phyloP scores from a whole-genome alignment of 306 rosid genomes.

The Castanopsis chinensis region DNA sequence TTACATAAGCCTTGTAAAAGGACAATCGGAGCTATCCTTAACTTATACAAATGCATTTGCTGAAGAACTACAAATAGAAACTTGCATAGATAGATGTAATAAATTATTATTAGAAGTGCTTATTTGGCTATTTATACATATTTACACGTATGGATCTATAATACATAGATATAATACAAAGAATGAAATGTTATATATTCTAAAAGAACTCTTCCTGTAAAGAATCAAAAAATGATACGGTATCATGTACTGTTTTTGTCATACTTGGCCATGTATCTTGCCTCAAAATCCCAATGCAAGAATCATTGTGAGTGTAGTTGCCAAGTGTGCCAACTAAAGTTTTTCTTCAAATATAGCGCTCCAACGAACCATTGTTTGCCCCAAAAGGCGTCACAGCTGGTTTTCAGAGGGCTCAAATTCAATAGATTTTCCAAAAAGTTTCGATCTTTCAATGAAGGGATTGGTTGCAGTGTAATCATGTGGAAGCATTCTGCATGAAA shows the following conservation, averaged over 20 bases:
- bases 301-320: slow-evolving; percentile 19
- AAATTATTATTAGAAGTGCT: neutral
- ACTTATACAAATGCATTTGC: neutral
- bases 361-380: slow-evolving; percentile 17
- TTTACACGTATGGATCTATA: slow-evolving; percentile 28
- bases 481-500: slow-evolving; percentile 17
- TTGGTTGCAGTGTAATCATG: neutral
- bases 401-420: slow-evolving; percentile 32
- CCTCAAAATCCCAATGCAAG: slow-evolving; percentile 2
- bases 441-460: neutral
- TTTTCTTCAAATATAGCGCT: slow-evolving; percentile 1
- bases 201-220: slow-evolving; percentile 42
- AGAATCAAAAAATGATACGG: slow-evolving; percentile 56
- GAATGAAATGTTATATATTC: slow-evolving; percentile 36
- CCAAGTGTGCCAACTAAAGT: slow-evolving; percentile 5
- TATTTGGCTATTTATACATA: slow-evolving; percentile 22
- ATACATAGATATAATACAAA: slow-evolving; percentile 27
- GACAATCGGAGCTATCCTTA: neutral
- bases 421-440: slow-evolving; percentile 5
- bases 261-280: slow-evolving; percentile 15
- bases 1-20: too few species aligned
- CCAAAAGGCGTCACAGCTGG: neutral
- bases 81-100: neutral
- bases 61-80: neutral
- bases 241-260: slow-evolving; percentile 16